phyloP scores from a whole-genome alignment of 2,329 filamentous ascomycete genomes.

The Hypoxylon sp. region DNA sequence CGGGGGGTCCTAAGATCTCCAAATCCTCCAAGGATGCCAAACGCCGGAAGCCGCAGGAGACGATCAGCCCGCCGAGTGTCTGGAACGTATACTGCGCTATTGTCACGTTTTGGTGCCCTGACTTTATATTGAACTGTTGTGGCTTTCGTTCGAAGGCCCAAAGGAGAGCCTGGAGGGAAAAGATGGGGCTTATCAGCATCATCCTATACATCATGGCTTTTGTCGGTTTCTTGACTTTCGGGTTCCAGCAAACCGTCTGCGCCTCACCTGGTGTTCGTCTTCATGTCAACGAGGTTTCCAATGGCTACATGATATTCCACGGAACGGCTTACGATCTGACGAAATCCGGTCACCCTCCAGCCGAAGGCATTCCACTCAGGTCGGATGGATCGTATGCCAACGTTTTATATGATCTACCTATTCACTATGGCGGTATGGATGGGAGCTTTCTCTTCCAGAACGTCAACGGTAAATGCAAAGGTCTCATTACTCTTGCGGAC shows the following conservation, averaged over 20 bases:
- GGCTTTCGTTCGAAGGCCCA: constrained; percentile 88
- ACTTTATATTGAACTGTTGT: constrained; percentile 85
- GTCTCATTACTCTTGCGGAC: constrained; percentile 78
- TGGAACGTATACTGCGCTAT: constrained; percentile 97
- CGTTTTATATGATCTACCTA: constrained; percentile 86
- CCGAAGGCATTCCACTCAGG: constrained; percentile 77
- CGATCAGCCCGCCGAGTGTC: constrained; percentile 82
- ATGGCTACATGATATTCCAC: constrained; percentile 95
- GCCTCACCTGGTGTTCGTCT: constrained; percentile 78
- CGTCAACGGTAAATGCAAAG: constrained; percentile 97
- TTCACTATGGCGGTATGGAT: constrained; percentile 88
- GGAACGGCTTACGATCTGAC: constrained; percentile 89
- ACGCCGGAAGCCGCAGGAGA: constrained; percentile 69
- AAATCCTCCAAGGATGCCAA: constrained; percentile 68
- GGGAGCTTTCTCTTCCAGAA: constrained; percentile 98
- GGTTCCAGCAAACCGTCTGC: constrained; percentile 92
- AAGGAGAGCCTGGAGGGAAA: constrained; percentile 94
- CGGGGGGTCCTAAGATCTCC: constrained; percentile 72
- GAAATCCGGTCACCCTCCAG: constrained; percentile 81
- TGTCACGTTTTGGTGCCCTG: constrained; percentile 94
- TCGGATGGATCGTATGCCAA: constrained; percentile 71
- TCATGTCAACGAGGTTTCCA: constrained; percentile 83
- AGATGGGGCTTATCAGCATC: constrained; percentile 96
- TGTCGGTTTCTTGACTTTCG: constrained; percentile 96
- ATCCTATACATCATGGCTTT: constrained; percentile 88